These are phyloP conservation scores for Xylaria nigripes DNA, from an alignment of 495 filamentous ascomycete species.

Conservation along the genomic window DNA sequence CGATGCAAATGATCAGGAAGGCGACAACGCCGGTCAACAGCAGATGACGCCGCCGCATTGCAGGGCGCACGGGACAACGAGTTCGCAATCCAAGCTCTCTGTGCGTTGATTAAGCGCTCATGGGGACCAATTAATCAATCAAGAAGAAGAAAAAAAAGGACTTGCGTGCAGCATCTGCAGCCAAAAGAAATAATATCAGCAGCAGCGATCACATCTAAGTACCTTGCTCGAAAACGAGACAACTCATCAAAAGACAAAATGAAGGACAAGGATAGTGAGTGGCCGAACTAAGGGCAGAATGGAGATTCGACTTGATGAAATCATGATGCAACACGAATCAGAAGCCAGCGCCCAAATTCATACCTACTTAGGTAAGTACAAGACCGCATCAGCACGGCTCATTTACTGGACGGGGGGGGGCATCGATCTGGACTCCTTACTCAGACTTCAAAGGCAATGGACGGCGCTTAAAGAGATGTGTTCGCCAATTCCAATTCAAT, in stretches of 20 bases:
- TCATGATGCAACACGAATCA: constrained; percentile 8
- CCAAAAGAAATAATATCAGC: constrained; percentile 1
- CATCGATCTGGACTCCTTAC: no score
- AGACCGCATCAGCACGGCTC: no score
- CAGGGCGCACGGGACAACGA: constrained; percentile 4
- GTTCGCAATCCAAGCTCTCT: neutral
- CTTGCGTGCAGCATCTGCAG: constrained; percentile 11
- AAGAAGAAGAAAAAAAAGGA: neutral
- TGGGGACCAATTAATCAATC: neutral
- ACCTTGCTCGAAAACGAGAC: no score
- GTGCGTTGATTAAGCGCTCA: neutral
- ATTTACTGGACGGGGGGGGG: no score
- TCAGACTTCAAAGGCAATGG: no score
- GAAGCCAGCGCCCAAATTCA: no score
- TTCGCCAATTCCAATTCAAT: no score
- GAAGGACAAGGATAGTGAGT: no score
- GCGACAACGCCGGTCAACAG: constrained; percentile 27
- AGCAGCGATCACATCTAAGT: constrained; percentile 1
- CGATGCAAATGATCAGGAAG: constrained; percentile 32
- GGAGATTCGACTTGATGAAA: neutral
- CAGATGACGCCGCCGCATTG: constrained; percentile 38
- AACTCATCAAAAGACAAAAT: no score
- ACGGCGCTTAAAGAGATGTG: no score
- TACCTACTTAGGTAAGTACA: no score
- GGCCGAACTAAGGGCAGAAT: no score